These are phyloP conservation scores for Physcomitrellopsis africana DNA, from an alignment of 225 moss, liverwort and hornwort species.

Conservation along the genomic window DNA sequence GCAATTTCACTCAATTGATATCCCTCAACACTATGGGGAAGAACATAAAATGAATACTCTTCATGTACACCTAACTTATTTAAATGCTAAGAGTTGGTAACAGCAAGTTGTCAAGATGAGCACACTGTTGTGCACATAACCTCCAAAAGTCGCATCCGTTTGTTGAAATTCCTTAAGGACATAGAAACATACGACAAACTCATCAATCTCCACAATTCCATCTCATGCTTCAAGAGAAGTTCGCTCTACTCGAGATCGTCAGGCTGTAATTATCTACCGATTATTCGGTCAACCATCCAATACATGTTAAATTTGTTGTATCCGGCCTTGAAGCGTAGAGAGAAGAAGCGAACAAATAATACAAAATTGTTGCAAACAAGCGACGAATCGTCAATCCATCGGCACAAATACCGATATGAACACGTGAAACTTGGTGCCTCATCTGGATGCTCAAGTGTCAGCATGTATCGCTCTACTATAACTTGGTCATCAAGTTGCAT, in stretches of 20 bases:
- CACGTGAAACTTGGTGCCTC: conserved; percentile 16
- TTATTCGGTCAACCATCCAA: background rate
- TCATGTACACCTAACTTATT: conserved; percentile 14
- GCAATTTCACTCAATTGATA: no score
- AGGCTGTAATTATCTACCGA: conserved; percentile 10
- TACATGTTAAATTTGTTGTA: conserved; percentile 27
- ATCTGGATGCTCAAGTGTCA: background rate
- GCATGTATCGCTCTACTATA: background rate
- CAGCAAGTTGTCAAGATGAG: background rate
- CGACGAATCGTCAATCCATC: background rate
- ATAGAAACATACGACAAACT: background rate
- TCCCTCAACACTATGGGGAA: background rate
- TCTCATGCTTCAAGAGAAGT: background rate
- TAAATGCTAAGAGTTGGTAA: background rate
- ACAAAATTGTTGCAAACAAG: background rate
- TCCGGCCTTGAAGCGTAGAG: background rate
- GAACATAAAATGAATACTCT: background rate
- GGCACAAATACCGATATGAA: conserved; percentile 22
- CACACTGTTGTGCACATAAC: background rate
- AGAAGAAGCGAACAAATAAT: background rate
- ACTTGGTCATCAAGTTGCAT: background rate
- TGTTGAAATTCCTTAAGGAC: background rate
- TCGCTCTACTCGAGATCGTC: background rate
- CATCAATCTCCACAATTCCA: background rate
- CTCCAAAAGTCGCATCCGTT: conserved; percentile 13